Percentiles rank a stretch among this genome's conserved stretches.
Evolutionary conservation across 257 asterid species (phyloP).

Genomic region (Solanum pimpinellifolium): DNA sequence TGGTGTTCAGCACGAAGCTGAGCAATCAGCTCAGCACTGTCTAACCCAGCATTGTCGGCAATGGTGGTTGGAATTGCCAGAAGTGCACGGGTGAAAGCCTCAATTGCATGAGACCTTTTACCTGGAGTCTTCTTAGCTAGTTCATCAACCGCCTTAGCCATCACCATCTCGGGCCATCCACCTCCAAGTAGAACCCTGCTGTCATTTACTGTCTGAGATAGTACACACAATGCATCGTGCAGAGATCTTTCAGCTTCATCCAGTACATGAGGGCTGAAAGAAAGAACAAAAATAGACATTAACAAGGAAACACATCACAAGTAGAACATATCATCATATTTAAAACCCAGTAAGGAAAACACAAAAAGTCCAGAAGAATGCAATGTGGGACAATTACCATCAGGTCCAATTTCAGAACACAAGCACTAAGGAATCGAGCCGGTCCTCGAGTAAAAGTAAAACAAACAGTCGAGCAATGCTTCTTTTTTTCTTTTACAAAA

Average conservation of each 20-base stretch:
- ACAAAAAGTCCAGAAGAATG: neutral
- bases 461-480: neutral
- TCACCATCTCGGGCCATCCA: slow-evolving; percentile 98
- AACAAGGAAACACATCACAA: neutral
- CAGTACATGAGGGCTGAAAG: slow-evolving; percentile 74
- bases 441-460: neutral
- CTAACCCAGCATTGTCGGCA: slow-evolving; percentile 96
- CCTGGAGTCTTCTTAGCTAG: slow-evolving; percentile 89
- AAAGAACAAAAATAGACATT: neutral
- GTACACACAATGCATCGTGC: slow-evolving; percentile 91
- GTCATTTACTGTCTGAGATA: slow-evolving; percentile 88
- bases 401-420: neutral
- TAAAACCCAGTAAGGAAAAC: neutral
- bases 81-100: slow-evolving; percentile 89
- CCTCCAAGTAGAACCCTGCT: slow-evolving; percentile 91
- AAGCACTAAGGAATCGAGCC: neutral
- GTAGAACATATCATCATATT: neutral
- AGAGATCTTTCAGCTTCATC: slow-evolving; percentile 98
- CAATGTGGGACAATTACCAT: neutral
- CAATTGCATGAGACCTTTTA: slow-evolving; percentile 85
- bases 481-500: neutral
- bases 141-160: slow-evolving; percentile 94
- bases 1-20: slow-evolving; percentile 97
- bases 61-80: slow-evolving; percentile 82
- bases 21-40: slow-evolving; percentile 89